Conservation (phyloP, 2,329 filamentous ascomycete genomes). For the Calonectria naviculata region DNA sequence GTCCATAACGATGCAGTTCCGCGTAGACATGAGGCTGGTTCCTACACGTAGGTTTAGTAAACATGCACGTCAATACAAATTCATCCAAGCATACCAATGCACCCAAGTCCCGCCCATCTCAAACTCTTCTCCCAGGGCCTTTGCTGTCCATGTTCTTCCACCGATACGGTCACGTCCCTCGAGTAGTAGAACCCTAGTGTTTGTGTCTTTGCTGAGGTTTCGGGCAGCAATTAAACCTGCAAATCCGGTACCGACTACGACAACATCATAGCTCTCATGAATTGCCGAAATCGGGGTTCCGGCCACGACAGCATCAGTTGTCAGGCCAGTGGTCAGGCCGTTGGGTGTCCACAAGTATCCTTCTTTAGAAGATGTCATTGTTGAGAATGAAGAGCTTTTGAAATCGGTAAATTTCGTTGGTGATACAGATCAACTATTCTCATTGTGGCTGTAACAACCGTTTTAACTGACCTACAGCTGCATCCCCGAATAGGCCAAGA, state of each 20-base stretch:
- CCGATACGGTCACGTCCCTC: conserved; percentile 55
- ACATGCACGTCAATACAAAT: no score
- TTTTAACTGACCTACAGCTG: neutral
- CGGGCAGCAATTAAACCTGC: conserved; percentile 45
- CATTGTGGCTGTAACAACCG: neutral
- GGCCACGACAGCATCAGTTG: conserved; percentile 23
- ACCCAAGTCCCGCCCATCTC: conserved; percentile 58
- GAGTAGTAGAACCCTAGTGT: conserved; percentile 41
- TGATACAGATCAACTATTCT: neutral
- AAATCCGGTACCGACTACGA: conserved; percentile 42
- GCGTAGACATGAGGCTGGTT: conserved; percentile 32
- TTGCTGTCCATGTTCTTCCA: conserved; percentile 52
- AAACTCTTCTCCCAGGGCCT: conserved; percentile 45
- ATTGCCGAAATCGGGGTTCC: neutral
- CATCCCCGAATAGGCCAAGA: neutral
- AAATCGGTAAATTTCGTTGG: neutral
- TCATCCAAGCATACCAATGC: conserved; percentile 42
- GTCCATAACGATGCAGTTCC: conserved; percentile 27
- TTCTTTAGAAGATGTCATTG: conserved; percentile 26
- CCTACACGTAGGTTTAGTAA: conserved; percentile 3
- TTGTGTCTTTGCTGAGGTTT: conserved; percentile 25
- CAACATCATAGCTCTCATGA: conserved; percentile 19
- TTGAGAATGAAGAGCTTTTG: neutral
- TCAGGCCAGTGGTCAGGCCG: conserved; percentile 9
- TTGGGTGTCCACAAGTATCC: conserved; percentile 26